Evolutionary conservation across 176 grass and related monocot genomes (phyloP).

Genomic region (Calamus simplicifolius): DNA sequence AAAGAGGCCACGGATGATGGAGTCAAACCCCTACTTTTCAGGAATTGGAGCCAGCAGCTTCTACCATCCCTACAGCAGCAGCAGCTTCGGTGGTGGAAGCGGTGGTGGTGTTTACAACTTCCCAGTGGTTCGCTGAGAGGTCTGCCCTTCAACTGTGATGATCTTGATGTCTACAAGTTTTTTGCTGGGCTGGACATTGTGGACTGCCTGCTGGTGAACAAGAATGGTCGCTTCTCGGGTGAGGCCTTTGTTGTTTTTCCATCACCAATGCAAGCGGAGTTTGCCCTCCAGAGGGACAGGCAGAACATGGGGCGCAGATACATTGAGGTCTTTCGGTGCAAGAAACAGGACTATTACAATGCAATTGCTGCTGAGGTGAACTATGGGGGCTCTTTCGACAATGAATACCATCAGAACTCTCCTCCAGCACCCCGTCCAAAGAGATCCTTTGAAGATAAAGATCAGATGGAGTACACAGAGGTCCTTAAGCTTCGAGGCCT

Average conservation of each 20-base stretch:
- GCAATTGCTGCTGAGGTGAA: constrained; percentile 84
- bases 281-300: constrained; percentile 68
- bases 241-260: constrained; percentile 83
- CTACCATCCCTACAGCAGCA: constrained; percentile 31
- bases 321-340: constrained; percentile 87
- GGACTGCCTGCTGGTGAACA: constrained; percentile 72
- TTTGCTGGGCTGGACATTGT: constrained; percentile 73
- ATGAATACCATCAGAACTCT: constrained; percentile 31
- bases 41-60: constrained; percentile 31
- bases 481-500: constrained; percentile 84
- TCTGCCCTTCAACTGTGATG: constrained; percentile 83
- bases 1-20: constrained; percentile 69
- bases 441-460: constrained; percentile 51
- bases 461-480: constrained; percentile 84
- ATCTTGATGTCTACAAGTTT: constrained; percentile 81
- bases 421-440: constrained; percentile 39
- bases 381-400: constrained; percentile 37
- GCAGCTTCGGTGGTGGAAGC: constrained; percentile 38
- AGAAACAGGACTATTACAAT: constrained; percentile 84
- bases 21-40: constrained; percentile 49
- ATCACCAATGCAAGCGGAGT: constrained; percentile 49
- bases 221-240: constrained; percentile 66
- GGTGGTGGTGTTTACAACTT: constrained; percentile 49
- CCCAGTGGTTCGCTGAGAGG: constrained; percentile 71
- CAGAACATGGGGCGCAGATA: constrained; percentile 93